Evolutionary conservation across 1,284 basidiomycete genomes (phyloP).

Genomic region (Lentinus polychrous): DNA sequence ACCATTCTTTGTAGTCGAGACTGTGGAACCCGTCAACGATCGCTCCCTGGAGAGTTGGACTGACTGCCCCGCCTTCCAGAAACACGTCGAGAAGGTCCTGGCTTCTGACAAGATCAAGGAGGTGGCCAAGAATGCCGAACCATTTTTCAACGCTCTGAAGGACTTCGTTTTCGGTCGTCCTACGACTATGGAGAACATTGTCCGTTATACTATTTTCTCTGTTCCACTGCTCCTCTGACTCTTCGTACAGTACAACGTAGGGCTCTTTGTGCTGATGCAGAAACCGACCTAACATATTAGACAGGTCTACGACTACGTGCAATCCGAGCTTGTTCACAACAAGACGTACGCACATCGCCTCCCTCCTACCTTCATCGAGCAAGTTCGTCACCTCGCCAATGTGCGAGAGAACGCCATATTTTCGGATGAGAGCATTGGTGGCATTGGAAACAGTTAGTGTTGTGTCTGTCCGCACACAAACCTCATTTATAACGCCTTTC

Average conservation of each 20-base stretch:
- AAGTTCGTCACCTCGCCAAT: constrained; percentile 66
- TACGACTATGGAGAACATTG: constrained; percentile 62
- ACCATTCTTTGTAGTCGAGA: constrained; percentile 48
- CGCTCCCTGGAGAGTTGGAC: constrained; percentile 84
- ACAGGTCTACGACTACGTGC: constrained; percentile 72
- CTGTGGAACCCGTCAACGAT: constrained; percentile 77
- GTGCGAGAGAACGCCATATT: constrained; percentile 78
- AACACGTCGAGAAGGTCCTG: constrained; percentile 53
- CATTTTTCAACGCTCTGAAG: constrained; percentile 60
- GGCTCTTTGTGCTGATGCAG: constrained; percentile 17
- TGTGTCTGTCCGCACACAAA: neutral
- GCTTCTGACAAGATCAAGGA: constrained; percentile 59
- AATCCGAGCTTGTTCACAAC: constrained; percentile 74
- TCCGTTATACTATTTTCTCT: constrained; percentile 27
- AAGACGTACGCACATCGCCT: constrained; percentile 68
- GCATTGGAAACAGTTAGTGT: constrained; percentile 65
- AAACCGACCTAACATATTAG: neutral
- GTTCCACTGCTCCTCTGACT: constrained; percentile 1
- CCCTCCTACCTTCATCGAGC: constrained; percentile 61
- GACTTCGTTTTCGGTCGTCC: constrained; percentile 68
- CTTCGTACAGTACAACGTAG: constrained; percentile 55
- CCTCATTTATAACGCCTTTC: neutral
- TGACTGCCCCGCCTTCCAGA: constrained; percentile 64
- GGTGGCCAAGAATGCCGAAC: constrained; percentile 43
- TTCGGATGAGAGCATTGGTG: constrained; percentile 49